Conservation (phyloP, 106 monocot genomes). For the Platanthera guangdongensis region DNA sequence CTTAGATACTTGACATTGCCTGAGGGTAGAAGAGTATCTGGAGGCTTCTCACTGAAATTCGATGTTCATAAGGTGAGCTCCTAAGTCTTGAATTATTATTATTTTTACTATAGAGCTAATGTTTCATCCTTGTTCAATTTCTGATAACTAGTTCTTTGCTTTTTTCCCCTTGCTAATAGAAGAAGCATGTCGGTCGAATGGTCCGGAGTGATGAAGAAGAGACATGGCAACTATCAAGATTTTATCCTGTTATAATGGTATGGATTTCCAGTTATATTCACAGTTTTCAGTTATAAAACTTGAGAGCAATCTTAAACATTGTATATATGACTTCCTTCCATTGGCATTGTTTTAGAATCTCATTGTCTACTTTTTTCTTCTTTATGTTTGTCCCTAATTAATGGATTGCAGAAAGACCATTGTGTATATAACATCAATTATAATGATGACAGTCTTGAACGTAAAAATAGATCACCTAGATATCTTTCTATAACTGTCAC, state of each 20-base stretch:
- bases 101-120: background rate
- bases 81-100: background rate
- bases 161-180: conserved; percentile 37
- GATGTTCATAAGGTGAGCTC: conserved; percentile 58
- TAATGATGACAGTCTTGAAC: too few species aligned
- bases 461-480: too few species aligned
- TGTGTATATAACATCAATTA: too few species aligned
- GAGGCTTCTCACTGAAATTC: conserved; percentile 84
- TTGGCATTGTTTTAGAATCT: too few species aligned
- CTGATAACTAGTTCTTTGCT: background rate
- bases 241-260: conserved; percentile 96
- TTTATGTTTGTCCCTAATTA: too few species aligned
- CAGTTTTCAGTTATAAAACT: background rate
- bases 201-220: conserved; percentile 58
- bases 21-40: conserved; percentile 57
- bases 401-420: too few species aligned
- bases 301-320: background rate
- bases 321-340: too few species aligned
- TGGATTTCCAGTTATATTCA: background rate
- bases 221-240: conserved; percentile 72
- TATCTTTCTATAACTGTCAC: too few species aligned
- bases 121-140: background rate
- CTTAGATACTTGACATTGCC: conserved; percentile 65
- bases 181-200: conserved; percentile 70
- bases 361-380: too few species aligned